These are phyloP conservation scores for Casaregolazyma lundiana DNA, from an alignment of 1,139 yeast species.

Conservation along the genomic window DNA sequence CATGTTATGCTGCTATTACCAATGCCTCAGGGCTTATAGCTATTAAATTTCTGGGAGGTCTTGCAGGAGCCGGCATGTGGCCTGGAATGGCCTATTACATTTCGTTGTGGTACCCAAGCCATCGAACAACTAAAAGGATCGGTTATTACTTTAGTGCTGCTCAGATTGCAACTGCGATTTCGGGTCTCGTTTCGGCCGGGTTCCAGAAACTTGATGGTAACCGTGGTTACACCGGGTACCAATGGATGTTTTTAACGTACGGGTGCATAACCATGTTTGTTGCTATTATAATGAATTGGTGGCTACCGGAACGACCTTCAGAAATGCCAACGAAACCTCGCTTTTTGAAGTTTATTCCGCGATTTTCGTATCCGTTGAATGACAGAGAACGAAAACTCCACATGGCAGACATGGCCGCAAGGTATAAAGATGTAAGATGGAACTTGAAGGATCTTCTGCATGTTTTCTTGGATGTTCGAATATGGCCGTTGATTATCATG, in stretches of 20 bases:
- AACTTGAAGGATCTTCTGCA: slow-evolving; percentile 52
- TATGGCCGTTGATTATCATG: slow-evolving; percentile 83
- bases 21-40: slow-evolving; percentile 62
- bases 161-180: slow-evolving; percentile 79
- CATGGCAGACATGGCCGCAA: slow-evolving; percentile 54
- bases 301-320: slow-evolving; percentile 74
- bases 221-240: slow-evolving; percentile 75
- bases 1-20: slow-evolving; percentile 61
- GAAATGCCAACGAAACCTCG: neutral
- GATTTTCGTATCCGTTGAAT: slow-evolving; percentile 34
- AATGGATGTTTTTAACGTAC: slow-evolving; percentile 78
- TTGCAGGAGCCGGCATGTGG: slow-evolving; percentile 90
- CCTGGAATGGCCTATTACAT: slow-evolving; percentile 87
- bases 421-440: slow-evolving; percentile 52
- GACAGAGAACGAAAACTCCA: slow-evolving; percentile 54
- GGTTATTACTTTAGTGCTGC: slow-evolving; percentile 93
- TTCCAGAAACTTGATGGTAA: slow-evolving; percentile 76
- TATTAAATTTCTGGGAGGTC: slow-evolving; percentile 66
- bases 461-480: slow-evolving; percentile 58
- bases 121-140: slow-evolving; percentile 70
- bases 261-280: slow-evolving; percentile 67
- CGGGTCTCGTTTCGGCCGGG: slow-evolving; percentile 83
- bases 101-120: slow-evolving; percentile 81
- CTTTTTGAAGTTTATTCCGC: slow-evolving; percentile 12
- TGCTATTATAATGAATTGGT: slow-evolving; percentile 67